A percentile compares a stretch with the other conserved stretches of the same genome.
These are phyloP conservation scores for Brettanomyces sp. DNA, from an alignment of 805 yeast species.

Conservation along the genomic window DNA sequence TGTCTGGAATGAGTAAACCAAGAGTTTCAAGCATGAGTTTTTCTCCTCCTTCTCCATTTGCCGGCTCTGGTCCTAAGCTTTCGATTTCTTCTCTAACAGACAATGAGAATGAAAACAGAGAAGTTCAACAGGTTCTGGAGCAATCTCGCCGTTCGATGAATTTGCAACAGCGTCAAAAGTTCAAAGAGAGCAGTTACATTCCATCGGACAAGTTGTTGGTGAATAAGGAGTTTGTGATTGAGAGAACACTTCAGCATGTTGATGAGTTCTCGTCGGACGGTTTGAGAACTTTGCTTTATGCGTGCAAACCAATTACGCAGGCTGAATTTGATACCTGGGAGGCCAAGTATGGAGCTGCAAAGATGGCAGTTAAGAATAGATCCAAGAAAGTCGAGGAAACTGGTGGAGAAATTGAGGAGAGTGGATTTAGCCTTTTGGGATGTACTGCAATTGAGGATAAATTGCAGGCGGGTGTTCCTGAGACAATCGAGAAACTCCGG, in stretches of 20 bases:
- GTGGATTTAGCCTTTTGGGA: conserved; percentile 61
- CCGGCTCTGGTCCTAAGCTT: not conserved
- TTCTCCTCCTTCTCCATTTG: not conserved
- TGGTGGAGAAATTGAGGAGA: conserved; percentile 62
- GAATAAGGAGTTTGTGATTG: conserved; percentile 71
- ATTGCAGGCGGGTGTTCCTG: conserved; percentile 93
- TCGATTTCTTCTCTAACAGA: conserved; percentile 10
- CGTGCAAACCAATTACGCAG: conserved; percentile 60
- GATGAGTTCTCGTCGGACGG: conserved; percentile 96
- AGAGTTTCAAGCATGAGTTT: not conserved
- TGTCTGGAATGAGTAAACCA: conserved; percentile 1
- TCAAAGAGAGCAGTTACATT: conserved; percentile 30
- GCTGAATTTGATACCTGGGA: conserved; percentile 61
- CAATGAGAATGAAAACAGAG: conserved; percentile 17
- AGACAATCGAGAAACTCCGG: conserved; percentile 82
- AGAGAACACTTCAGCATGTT: conserved; percentile 78
- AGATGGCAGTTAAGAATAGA: conserved; percentile 64
- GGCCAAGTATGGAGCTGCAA: conserved; percentile 59
- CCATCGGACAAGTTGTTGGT: conserved; percentile 47
- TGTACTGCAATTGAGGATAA: conserved; percentile 98
- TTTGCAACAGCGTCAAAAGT: conserved; percentile 47
- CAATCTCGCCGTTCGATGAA: conserved; percentile 52
- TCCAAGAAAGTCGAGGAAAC: conserved; percentile 54
- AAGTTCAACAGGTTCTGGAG: conserved; percentile 43
- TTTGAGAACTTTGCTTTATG: conserved; percentile 77